Evolutionary conservation across 257 asterid genomes (phyloP).

Genomic region (Anisodus tanguticus): DNA sequence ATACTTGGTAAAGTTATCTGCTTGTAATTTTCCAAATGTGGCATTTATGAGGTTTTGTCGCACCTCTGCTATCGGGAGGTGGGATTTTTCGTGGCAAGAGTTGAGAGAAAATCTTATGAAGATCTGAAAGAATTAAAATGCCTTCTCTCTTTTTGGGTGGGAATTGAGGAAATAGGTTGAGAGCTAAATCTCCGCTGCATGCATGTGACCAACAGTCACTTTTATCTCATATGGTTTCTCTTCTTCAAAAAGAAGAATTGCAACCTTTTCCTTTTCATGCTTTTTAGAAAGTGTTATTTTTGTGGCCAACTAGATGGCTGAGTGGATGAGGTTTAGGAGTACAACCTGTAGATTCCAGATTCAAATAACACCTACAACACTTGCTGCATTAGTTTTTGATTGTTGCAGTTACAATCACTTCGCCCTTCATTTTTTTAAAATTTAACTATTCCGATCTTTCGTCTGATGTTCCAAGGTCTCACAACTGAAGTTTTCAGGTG

Average conservation of each 20-base stretch:
- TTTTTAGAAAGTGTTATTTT: background rate
- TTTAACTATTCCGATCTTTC: background rate
- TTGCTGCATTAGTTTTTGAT: background rate
- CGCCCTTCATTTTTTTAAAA: background rate
- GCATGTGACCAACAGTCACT: background rate
- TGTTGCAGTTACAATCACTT: background rate
- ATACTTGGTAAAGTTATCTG: conserved; percentile 10
- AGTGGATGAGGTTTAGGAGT: background rate
- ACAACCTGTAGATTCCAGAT: background rate
- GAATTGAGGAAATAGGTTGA: background rate
- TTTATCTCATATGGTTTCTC: background rate
- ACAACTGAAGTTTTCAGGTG: conserved; percentile 61
- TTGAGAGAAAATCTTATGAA: background rate
- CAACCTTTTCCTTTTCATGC: background rate
- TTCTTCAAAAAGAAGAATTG: conserved; percentile 3
- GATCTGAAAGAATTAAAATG: background rate
- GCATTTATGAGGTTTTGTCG: background rate
- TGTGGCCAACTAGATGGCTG: conserved; percentile 1
- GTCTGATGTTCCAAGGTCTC: conserved; percentile 37
- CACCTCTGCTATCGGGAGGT: background rate
- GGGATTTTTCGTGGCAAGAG: background rate
- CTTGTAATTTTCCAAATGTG: background rate
- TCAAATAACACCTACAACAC: background rate
- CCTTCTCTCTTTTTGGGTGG: background rate
- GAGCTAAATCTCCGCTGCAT: background rate